These are phyloP conservation scores for Clavispora phyllophila DNA, from an alignment of 805 yeast genomes.

Conservation along the genomic window DNA sequence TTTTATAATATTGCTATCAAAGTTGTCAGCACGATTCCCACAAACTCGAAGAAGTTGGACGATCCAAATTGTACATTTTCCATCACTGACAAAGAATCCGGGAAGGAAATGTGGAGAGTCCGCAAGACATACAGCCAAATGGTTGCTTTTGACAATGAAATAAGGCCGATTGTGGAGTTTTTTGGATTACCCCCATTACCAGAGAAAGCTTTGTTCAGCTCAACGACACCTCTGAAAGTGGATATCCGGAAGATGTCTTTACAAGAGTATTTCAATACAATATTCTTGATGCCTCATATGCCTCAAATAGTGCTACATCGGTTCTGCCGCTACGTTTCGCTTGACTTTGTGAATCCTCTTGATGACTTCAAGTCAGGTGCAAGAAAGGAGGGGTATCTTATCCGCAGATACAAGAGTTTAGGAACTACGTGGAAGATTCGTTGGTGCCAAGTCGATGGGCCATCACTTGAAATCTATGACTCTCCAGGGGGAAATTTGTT, in stretches of 20 bases:
- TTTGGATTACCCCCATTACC: constrained; percentile 63
- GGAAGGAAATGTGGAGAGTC: constrained; percentile 71
- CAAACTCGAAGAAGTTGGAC: constrained; percentile 38
- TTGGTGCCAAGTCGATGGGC: constrained; percentile 63
- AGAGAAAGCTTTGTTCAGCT: constrained; percentile 51
- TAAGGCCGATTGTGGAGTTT: constrained; percentile 47
- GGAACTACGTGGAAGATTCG: constrained; percentile 64
- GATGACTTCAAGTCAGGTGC: constrained; percentile 50
- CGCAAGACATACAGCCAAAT: constrained; percentile 60
- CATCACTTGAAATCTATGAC: constrained; percentile 53
- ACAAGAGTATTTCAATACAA: constrained; percentile 53
- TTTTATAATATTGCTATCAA: constrained; percentile 46
- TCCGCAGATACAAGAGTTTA: constrained; percentile 60
- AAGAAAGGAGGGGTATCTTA: constrained; percentile 57
- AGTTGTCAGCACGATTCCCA: constrained; percentile 44
- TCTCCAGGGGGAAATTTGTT: constrained; percentile 47
- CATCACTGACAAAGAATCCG: constrained; percentile 55
- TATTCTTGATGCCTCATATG: constrained; percentile 53
- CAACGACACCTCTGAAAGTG: constrained; percentile 59
- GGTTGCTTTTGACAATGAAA: constrained; percentile 52
- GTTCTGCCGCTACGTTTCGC: constrained; percentile 61
- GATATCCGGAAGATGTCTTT: constrained; percentile 54
- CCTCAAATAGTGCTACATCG: constrained; percentile 48
- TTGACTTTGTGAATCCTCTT: constrained; percentile 59
- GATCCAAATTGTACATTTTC: constrained; percentile 61